Percentiles rank a stretch among this genome's conserved stretches.
Evolutionary conservation across 2,329 filamentous ascomycete species (phyloP).

Genomic region (Exophiala dermatitidis): DNA sequence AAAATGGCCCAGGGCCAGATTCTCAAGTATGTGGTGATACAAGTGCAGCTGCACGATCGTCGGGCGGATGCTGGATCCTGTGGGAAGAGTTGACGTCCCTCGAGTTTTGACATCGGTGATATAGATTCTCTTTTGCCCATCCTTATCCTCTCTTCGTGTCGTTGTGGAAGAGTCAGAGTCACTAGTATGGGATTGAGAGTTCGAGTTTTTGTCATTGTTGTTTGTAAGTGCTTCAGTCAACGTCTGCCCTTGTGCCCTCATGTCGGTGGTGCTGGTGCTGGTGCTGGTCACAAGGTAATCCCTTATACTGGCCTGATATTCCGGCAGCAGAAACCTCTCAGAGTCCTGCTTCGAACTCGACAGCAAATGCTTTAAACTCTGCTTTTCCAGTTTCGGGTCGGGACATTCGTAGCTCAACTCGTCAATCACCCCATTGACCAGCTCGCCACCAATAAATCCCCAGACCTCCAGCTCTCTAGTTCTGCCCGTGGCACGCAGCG

Average conservation of each 20-base stretch:
- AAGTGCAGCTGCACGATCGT: conserved; percentile 82
- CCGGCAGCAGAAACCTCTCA: conserved; percentile 34
- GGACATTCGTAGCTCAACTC: conserved; percentile 72
- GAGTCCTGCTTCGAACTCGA: conserved; percentile 46
- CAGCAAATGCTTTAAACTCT: conserved; percentile 41
- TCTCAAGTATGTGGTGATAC: conserved; percentile 76
- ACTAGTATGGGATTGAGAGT: too few relatives aligned
- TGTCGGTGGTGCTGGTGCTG: background rate
- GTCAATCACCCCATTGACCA: conserved; percentile 87
- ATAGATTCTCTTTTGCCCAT: conserved; percentile 59
- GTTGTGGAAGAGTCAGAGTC: too few relatives aligned
- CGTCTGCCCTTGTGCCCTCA: conserved; percentile 25
- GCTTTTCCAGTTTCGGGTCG: conserved; percentile 60
- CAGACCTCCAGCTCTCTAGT: conserved; percentile 77
- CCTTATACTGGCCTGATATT: conserved; percentile 41
- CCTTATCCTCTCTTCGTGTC: too few relatives aligned
- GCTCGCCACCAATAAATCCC: conserved; percentile 71
- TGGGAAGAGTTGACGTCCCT: conserved; percentile 55
- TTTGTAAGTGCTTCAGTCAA: conserved; percentile 28
- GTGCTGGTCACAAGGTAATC: conserved; percentile 36
- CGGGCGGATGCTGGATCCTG: conserved; percentile 59
- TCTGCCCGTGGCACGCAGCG: conserved; percentile 60
- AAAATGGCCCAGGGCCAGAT: conserved; percentile 63
- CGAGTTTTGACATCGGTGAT: conserved; percentile 87
- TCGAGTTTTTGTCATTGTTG: too few relatives aligned